Conservation (phyloP, 2,329 filamentous ascomycete species). For the Metarhizium guizhouense region DNA sequence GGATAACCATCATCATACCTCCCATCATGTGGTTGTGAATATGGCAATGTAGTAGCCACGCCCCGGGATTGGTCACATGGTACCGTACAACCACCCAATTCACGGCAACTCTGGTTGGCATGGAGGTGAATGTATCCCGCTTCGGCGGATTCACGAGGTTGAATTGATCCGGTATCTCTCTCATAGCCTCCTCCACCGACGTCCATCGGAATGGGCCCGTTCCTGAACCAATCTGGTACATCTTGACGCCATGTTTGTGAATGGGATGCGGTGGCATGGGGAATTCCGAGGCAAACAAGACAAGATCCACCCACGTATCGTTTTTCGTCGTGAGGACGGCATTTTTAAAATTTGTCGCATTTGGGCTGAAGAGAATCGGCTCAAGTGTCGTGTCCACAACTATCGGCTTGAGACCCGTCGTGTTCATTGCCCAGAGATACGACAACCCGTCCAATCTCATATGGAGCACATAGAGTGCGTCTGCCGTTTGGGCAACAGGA, state of each 20-base stretch:
- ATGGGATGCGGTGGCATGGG: constrained; percentile 47
- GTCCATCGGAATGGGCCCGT: constrained; percentile 40
- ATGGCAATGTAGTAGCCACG: constrained; percentile 49
- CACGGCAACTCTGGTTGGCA: constrained; percentile 11
- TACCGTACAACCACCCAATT: constrained; percentile 43
- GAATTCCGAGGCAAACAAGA: constrained; percentile 29
- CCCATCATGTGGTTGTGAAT: constrained; percentile 43
- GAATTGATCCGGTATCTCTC: constrained; percentile 38
- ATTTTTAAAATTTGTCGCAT: constrained; percentile 24
- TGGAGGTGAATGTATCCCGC: constrained; percentile 32
- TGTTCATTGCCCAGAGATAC: constrained; percentile 46
- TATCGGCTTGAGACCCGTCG: constrained; percentile 32
- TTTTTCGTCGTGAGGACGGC: constrained; percentile 38
- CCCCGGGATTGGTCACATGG: constrained; percentile 41
- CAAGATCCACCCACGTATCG: constrained; percentile 46
- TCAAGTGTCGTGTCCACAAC: constrained; percentile 1
- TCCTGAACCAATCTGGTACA: constrained; percentile 46
- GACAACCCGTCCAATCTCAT: constrained; percentile 32
- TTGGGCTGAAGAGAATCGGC: constrained; percentile 36
- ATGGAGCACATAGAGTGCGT: constrained; percentile 35
- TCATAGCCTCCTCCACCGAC: constrained; percentile 42
- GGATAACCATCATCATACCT: constrained; percentile 45
- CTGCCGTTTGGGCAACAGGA: constrained; percentile 29
- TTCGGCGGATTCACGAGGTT: constrained; percentile 47
- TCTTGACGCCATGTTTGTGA: constrained; percentile 56